Conservation (phyloP, 192 early-diverging fungal species). For the Rhizophagus sp. region DNA sequence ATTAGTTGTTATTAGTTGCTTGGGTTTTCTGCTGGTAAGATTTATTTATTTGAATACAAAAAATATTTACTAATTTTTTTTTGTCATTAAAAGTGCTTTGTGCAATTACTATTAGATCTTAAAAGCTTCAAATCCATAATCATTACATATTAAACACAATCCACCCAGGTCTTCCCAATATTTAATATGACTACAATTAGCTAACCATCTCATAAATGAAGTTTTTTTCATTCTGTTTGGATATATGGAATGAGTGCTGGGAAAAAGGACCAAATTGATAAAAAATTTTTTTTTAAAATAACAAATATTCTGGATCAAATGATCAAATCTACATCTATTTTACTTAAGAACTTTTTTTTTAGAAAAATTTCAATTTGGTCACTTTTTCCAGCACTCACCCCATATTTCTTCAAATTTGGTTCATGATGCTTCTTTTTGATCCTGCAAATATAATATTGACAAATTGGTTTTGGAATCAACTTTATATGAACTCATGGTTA, state of each 20-base stretch:
- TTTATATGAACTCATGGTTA: conserved; percentile 11
- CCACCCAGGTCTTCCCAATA: background rate
- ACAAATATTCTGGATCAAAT: no score
- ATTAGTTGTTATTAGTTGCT: background rate
- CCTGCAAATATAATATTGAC: conserved; percentile 1
- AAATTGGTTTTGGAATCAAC: background rate
- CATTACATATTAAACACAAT: background rate
- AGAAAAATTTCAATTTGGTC: no score
- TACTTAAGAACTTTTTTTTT: no score
- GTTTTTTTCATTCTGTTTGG: conserved; percentile 16
- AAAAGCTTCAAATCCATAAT: conserved; percentile 4
- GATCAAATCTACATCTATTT: no score
- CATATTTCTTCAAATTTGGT: conserved; percentile 6
- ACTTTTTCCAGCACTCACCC: no score
- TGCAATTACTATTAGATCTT: background rate
- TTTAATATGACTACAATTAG: background rate
- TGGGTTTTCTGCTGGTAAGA: background rate
- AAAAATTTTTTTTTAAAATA: no score
- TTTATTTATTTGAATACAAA: no score
- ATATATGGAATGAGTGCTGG: no score
- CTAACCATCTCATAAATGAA: background rate
- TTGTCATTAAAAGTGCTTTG: background rate
- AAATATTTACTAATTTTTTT: background rate
- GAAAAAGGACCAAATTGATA: no score
- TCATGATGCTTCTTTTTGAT: conserved; percentile 16